Conservation (phyloP, 257 asterid genomes). For the Agastache rugosa region DNA sequence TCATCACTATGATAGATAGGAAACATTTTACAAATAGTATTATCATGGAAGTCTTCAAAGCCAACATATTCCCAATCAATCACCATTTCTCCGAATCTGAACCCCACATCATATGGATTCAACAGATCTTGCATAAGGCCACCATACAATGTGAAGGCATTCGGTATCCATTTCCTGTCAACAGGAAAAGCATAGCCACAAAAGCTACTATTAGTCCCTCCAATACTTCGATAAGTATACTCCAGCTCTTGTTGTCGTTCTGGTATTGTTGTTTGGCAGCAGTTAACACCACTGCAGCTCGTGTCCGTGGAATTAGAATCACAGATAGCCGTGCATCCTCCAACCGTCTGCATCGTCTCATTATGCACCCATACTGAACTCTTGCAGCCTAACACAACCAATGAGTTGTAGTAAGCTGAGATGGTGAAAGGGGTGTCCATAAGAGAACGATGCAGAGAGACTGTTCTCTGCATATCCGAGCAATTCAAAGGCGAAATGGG, state of each 20-base stretch:
- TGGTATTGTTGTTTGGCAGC: slow-evolving; percentile 41
- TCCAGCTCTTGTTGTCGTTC: background rate
- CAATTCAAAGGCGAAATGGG: slow-evolving; percentile 40
- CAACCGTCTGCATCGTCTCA: background rate
- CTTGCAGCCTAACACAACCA: slow-evolving; percentile 45
- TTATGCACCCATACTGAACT: slow-evolving; percentile 29
- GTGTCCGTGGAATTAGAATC: slow-evolving; percentile 19
- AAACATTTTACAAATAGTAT: background rate
- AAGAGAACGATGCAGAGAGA: background rate
- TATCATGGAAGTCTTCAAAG: background rate
- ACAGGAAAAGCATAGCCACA: slow-evolving; percentile 50
- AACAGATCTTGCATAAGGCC: slow-evolving; percentile 18
- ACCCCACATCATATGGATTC: slow-evolving; percentile 38
- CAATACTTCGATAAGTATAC: slow-evolving; percentile 23
- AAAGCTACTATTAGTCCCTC: background rate
- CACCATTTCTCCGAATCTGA: slow-evolving; percentile 32
- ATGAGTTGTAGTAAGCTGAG: slow-evolving; percentile 28
- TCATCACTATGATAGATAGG: background rate
- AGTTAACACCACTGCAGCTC: slow-evolving; percentile 42
- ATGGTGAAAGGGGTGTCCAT: slow-evolving; percentile 35
- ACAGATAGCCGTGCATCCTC: slow-evolving; percentile 44
- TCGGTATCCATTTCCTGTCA: slow-evolving; percentile 35
- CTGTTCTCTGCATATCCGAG: background rate
- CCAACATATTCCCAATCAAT: slow-evolving; percentile 44
- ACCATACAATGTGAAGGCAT: slow-evolving; percentile 1